Percentiles rank a stretch among this genome's conserved stretches.
Evolutionary conservation across 2,329 filamentous ascomycete species (phyloP).

Genomic region (Stachybotrys echinatus): DNA sequence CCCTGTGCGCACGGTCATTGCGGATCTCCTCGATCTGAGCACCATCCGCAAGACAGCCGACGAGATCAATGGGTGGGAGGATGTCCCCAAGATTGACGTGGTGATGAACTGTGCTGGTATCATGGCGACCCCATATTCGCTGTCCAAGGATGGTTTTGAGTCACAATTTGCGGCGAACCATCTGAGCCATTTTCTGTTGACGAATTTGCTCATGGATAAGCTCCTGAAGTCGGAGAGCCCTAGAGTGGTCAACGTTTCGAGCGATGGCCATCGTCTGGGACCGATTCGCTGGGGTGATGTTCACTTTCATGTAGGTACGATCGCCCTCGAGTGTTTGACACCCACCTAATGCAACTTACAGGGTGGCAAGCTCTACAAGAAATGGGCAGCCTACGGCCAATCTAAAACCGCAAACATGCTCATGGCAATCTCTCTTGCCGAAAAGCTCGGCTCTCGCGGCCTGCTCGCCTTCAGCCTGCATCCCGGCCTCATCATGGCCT

Average conservation of each 20-base stretch:
- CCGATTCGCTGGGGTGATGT: constrained; percentile 26
- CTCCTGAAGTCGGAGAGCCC: constrained; percentile 25
- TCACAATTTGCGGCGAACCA: constrained; percentile 40
- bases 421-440: constrained; percentile 21
- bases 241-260: constrained; percentile 37
- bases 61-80: constrained; percentile 24
- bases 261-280: constrained; percentile 20
- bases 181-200: constrained; percentile 40
- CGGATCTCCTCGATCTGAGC: constrained; percentile 33
- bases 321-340: background rate
- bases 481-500: constrained; percentile 21
- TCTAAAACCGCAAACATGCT: constrained; percentile 32
- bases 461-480: constrained; percentile 27
- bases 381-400: constrained; percentile 29
- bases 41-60: constrained; percentile 32
- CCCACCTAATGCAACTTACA: constrained; percentile 19
- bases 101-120: constrained; percentile 38
- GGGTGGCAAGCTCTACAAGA: constrained; percentile 20
- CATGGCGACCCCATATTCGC: constrained; percentile 26
- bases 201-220: constrained; percentile 37
- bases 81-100: constrained; percentile 29
- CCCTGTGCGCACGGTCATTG: constrained; percentile 23
- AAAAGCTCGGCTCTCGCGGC: constrained; percentile 22
- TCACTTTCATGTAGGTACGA: constrained; percentile 18
- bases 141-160: constrained; percentile 33